Evolutionary conservation across 2,329 filamentous ascomycete species (phyloP), one percentile per base, ranked within the genome.

Genomic region (Microdochium bolleyi): DNA sequence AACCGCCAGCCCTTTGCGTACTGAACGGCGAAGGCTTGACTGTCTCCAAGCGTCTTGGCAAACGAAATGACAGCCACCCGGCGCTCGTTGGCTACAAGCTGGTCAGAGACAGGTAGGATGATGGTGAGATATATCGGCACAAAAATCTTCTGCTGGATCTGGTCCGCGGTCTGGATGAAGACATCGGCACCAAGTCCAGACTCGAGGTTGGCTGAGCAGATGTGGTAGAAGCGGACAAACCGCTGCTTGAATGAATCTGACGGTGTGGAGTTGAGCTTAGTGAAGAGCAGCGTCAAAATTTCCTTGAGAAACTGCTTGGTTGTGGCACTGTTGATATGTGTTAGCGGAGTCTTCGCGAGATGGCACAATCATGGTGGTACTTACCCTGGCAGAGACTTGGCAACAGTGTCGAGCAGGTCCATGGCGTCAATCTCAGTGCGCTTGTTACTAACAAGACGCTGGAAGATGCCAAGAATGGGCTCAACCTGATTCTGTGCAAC

Each of bases 191-290:
- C 94, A 54, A 94, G 83, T n/a, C 91, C 90, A 59, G 83, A 82
- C 57, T 94, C 87, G 32, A 87, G 67, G 41, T 83, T 80, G 19
- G 91, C 89, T 27, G 89, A 89, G 52, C 97, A 81, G 57, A 96
- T 84, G 69, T 99, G 92, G 68, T 95, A 99, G 76, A 99, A 95
- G 32, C 91, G 87, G 52, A 92, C 88, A 67, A 99, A 96, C 51
- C 91, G 87, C 52, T 89, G 75, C 61, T 91, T 88, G 70, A 95
- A 88, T 49, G 84, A 87, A 61, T 97, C 92, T 0, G 92, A 75
- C 5, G 78, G 74, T 34, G 71, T 74, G 48, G 85, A 72, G 80
- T 94, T 71, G 72, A 89, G 72, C 76, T 86, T 75, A 74, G 84
- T 88, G 65, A 96, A 87, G 63, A 97, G 80, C 41, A 97, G 80